A percentile compares a stretch with the other conserved stretches of the same genome.
phyloP scores from a whole-genome alignment of 108 stramenopile genomes.

The Fistulifera solaris region DNA sequence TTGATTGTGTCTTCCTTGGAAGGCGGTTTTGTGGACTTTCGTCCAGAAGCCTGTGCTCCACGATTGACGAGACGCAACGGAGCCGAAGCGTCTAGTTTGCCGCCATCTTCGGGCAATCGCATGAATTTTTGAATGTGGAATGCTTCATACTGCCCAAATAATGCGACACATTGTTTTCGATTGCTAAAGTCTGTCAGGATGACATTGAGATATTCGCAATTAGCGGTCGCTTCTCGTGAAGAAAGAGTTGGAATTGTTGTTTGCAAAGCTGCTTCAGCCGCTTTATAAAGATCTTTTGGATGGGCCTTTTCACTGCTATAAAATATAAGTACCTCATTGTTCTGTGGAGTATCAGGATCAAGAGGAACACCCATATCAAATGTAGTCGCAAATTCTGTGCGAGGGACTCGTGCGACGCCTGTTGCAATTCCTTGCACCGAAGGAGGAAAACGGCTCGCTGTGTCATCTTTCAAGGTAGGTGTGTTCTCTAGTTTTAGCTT shows the following conservation, averaged over 20 bases:
- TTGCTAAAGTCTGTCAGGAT: conserved; percentile 36
- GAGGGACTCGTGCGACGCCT: conserved; percentile 27
- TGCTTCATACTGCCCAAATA: conserved; percentile 45
- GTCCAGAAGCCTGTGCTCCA: conserved; percentile 31
- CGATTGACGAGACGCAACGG: conserved; percentile 36
- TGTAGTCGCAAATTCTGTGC: conserved; percentile 36
- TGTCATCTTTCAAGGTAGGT: not conserved
- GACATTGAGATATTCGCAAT: conserved; percentile 57
- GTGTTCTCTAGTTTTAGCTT: not conserved
- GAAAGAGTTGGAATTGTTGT: conserved; percentile 7
- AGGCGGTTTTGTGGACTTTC: conserved; percentile 26
- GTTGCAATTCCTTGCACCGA: conserved; percentile 21
- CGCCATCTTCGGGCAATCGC: conserved; percentile 19
- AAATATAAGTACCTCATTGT: conserved; percentile 10
- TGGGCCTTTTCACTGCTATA: not conserved
- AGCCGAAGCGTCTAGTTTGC: conserved; percentile 16
- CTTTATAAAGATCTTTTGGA: conserved; percentile 1
- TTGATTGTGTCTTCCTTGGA: conserved; percentile 16
- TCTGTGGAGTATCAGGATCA: conserved; percentile 13
- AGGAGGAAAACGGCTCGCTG: not conserved
- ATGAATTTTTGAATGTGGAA: conserved; percentile 61
- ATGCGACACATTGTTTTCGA: conserved; percentile 35
- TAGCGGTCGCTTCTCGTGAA: conserved; percentile 36
- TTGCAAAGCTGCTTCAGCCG: not conserved
- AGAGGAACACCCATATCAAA: conserved; percentile 59